Conservation (phyloP, 2,329 filamentous ascomycete genomes). For the Endoconidiophora polonica region DNA sequence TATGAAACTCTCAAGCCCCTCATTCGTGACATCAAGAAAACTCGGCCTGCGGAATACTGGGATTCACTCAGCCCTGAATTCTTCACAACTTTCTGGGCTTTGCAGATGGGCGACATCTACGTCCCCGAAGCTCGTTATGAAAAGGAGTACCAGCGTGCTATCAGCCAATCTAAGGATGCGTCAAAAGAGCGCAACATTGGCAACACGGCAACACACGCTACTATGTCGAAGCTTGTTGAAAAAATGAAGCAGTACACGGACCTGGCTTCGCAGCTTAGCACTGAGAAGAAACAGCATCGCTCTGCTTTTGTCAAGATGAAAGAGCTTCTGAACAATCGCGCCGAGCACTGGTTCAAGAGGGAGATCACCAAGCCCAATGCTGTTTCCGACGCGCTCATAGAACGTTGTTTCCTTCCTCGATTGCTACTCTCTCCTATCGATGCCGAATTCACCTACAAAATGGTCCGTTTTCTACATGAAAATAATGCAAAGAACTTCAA, state of each 20-base stretch:
- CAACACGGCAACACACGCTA: constrained; percentile 48
- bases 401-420: constrained; percentile 84
- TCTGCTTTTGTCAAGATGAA: constrained; percentile 21
- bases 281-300: constrained; percentile 13
- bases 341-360: constrained; percentile 58
- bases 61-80: constrained; percentile 60
- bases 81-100: constrained; percentile 82
- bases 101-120: constrained; percentile 66
- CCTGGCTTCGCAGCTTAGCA: constrained; percentile 21
- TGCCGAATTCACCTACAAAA: constrained; percentile 72
- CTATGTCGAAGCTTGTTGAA: constrained; percentile 48
- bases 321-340: constrained; percentile 55
- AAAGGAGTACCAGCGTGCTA: constrained; percentile 52
- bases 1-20: constrained; percentile 43
- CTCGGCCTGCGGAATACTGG: constrained; percentile 47
- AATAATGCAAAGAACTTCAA: constrained; percentile 74
- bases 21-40: constrained; percentile 47
- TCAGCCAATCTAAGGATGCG: constrained; percentile 49
- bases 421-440: constrained; percentile 71
- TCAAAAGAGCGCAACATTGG: constrained; percentile 51
- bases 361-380: constrained; percentile 31
- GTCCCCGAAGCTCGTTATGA: constrained; percentile 65
- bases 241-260: constrained; percentile 54
- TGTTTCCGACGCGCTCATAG: constrained; percentile 63
- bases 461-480: constrained; percentile 76